A percentile compares a stretch with the other conserved stretches of the same genome.
Conservation (phyloP, 768 basidiomycete genomes). For the Tephrocybe sp. region DNA sequence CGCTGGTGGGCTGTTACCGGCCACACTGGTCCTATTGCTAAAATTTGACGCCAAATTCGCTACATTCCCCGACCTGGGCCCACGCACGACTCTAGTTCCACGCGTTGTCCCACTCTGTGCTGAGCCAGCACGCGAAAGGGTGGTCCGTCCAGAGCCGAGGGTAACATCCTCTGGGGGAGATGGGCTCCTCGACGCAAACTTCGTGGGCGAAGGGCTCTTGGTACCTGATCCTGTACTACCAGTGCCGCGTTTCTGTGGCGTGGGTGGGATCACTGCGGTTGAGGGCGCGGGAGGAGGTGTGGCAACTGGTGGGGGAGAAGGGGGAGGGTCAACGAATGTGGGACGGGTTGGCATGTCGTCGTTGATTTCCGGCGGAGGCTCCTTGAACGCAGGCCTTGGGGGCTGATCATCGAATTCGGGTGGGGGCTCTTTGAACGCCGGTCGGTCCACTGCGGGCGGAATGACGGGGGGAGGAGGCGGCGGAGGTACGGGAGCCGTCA, state of each 20-base stretch:
- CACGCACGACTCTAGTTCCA: constrained; percentile 48
- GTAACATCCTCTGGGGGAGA: constrained; percentile 41
- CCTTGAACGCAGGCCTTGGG: constrained; percentile 52
- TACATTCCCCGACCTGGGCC: constrained; percentile 47
- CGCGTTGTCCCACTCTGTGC: constrained; percentile 34
- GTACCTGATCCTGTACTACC: constrained; percentile 27
- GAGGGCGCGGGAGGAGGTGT: constrained; percentile 36
- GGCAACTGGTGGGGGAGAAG: constrained; percentile 38
- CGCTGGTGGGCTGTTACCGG: constrained; percentile 29
- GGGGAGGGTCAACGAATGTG: constrained; percentile 42
- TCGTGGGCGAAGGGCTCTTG: constrained; percentile 33
- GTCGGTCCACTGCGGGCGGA: constrained; percentile 23
- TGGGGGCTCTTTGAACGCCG: constrained; percentile 58
- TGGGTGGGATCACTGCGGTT: constrained; percentile 51
- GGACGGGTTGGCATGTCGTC: constrained; percentile 36
- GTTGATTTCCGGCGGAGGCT: constrained; percentile 60
- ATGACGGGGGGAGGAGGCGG: constrained; percentile 22
- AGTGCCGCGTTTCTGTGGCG: constrained; percentile 44
- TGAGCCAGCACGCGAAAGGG: constrained; percentile 49
- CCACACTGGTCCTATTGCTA: constrained; percentile 43
- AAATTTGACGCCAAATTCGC: constrained; percentile 55
- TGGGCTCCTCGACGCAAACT: constrained; percentile 19
- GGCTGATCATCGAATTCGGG: constrained; percentile 44
- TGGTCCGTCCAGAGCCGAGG: constrained; percentile 33
- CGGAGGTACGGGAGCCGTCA: constrained; percentile 19